phyloP scores from a whole-genome alignment of 176 grass and related monocot species.

The Triticum dicoccoides region DNA sequence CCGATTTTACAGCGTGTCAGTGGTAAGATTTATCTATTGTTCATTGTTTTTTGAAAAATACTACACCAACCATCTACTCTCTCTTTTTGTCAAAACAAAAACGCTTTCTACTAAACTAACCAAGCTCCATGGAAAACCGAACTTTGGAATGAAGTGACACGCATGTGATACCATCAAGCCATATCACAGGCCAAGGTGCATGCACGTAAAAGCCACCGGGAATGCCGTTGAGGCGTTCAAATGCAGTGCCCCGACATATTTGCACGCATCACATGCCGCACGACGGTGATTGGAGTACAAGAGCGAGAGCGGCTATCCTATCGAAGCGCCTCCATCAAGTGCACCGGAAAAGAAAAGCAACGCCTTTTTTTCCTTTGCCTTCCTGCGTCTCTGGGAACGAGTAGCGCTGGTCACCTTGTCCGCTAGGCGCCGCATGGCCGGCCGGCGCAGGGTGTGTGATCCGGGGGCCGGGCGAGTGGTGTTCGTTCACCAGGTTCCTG shows the following conservation, averaged over 20 bases:
- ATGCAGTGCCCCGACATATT: neutral
- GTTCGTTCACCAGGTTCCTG: neutral
- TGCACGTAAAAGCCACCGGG: neutral
- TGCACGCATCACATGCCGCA: neutral
- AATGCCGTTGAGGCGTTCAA: neutral
- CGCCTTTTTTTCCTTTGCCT: neutral
- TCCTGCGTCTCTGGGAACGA: neutral
- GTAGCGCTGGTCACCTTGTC: neutral
- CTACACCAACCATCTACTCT: too few relatives aligned
- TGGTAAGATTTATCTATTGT: too few relatives aligned
- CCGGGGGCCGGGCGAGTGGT: neutral
- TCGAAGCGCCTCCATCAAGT: neutral
- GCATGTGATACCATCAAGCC: neutral
- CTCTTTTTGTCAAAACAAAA: neutral
- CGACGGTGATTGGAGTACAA: neutral
- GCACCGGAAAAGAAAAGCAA: neutral
- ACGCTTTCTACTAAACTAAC: neutral
- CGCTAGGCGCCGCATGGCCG: conserved; percentile 2
- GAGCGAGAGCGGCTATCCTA: neutral
- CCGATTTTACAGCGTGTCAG: too few relatives aligned
- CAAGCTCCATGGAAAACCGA: neutral
- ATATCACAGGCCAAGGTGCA: neutral
- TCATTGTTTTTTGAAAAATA: too few relatives aligned
- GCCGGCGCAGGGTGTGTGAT: neutral
- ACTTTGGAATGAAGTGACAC: neutral